Evolutionary conservation across 2,329 filamentous ascomycete species (phyloP), one percentile per base, ranked within the genome.

Genomic region (Scedosporium minutisporum): DNA sequence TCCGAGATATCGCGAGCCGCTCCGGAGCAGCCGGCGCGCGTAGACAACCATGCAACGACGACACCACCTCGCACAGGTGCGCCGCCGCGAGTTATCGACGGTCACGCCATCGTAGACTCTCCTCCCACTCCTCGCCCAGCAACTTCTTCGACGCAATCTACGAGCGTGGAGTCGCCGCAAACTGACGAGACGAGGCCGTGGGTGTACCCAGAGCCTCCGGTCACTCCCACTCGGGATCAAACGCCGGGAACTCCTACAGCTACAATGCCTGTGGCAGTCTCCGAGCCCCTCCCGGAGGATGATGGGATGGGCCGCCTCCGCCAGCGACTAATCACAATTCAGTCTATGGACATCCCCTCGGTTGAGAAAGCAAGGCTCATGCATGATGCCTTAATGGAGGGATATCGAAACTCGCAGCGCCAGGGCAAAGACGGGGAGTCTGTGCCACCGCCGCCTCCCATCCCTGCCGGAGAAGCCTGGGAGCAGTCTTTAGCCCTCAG

Each of bases 241-340:
- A 63, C 46, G 18, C 44, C 62, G 16, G 53, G 41, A 10, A 58
- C 59, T 58, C 58, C 57, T 64, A n/a, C 27, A 12, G 41, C 51
- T 4, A 16, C 60, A 5, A 63, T 42, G 42, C 48, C 60, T 41
- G 51, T 41, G n/a, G 58, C 58, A 62, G 58, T 57, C 64, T 18
- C n/a, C 27, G 25, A 42, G 12, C 27, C 71, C 48, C 71, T 91
- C 48, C 89, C 90, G 1, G 90, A 88, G 70, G 88, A 93, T 69
- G 90, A 95, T 77, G 90, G 90, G 55, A 93, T 91, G 87, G 79
- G 82, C 18, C 74, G 76, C 62, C 73, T 93, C 68, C 81, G 90
- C 68, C 80, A 77, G 66, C 84, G 84, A 65, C 91, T 95, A 66
- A 80, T 88, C 64, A 78, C 77, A 23, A 88, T 93, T 65, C 88